phyloP scores from a whole-genome alignment of 2,329 filamentous ascomycete genomes.

The Aspergillus quadricinctus region DNA sequence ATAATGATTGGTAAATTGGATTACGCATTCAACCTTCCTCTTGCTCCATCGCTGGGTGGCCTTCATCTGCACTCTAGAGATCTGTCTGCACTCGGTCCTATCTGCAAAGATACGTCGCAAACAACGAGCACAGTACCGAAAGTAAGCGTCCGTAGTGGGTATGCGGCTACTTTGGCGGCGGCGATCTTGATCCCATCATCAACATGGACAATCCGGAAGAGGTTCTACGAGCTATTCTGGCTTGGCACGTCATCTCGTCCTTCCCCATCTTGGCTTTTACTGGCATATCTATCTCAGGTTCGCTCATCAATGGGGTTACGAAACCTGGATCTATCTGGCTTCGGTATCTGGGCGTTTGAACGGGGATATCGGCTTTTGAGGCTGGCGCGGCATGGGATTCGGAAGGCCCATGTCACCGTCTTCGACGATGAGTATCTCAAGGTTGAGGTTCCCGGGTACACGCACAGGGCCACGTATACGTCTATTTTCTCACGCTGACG shows the following conservation, averaged over 20 bases:
- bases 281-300: constrained; percentile 40
- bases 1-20: no score
- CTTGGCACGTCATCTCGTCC: constrained; percentile 28
- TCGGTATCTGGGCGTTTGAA: not conserved
- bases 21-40: constrained; percentile 30
- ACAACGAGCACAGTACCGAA: not conserved
- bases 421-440: constrained; percentile 2
- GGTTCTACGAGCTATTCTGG: constrained; percentile 32
- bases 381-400: not conserved
- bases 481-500: constrained; percentile 2
- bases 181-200: constrained; percentile 21
- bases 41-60: constrained; percentile 35
- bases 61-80: constrained; percentile 19
- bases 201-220: constrained; percentile 23
- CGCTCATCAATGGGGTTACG: constrained; percentile 42
- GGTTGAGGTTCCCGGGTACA: not conserved
- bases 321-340: constrained; percentile 35
- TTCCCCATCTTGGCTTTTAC: constrained; percentile 29
- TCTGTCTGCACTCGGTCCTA: constrained; percentile 18
- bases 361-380: not conserved
- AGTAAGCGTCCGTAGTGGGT: not conserved
- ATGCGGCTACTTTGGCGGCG: not conserved
- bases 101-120: constrained; percentile 15
- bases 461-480: constrained; percentile 1
- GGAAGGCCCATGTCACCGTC: not conserved